Evolutionary conservation across 768 basidiomycete species (phyloP).

Genomic region (Amanita inopinata): DNA sequence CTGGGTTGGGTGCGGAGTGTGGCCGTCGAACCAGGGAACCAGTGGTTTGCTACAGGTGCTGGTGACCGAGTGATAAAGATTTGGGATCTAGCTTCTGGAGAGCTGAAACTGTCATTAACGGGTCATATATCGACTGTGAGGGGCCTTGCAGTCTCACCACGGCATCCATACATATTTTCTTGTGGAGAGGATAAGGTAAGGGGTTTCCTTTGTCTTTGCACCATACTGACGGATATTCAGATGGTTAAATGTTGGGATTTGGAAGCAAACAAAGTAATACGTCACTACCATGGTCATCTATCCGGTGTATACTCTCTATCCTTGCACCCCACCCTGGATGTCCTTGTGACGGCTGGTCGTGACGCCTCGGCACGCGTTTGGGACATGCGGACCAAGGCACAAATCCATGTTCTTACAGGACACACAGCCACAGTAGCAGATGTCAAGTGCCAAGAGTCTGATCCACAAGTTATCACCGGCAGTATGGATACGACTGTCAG

Average conservation of each 20-base stretch:
- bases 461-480: slow-evolving; percentile 96
- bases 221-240: slow-evolving; percentile 27
- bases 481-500: slow-evolving; percentile 97
- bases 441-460: slow-evolving; percentile 93
- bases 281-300: slow-evolving; percentile 96
- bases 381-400: slow-evolving; percentile 99
- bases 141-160: slow-evolving; percentile 82
- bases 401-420: slow-evolving; percentile 86
- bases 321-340: slow-evolving; percentile 90
- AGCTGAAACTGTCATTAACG: slow-evolving; percentile 91
- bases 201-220: not conserved
- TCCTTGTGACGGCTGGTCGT: slow-evolving; percentile 90
- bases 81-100: slow-evolving; percentile 97
- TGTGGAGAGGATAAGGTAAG: slow-evolving; percentile 94
- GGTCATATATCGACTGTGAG: slow-evolving; percentile 97
- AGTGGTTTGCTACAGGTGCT: slow-evolving; percentile 98
- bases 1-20: slow-evolving; percentile 95
- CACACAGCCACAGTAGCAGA: slow-evolving; percentile 95
- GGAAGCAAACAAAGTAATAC: slow-evolving; percentile 97
- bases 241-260: slow-evolving; percentile 99
- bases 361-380: slow-evolving; percentile 97
- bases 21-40: slow-evolving; percentile 94
- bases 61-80: slow-evolving; percentile 98
- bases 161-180: slow-evolving; percentile 96
- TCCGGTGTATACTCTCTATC: slow-evolving; percentile 94